Evolutionary conservation across 495 filamentous ascomycete genomes (phyloP).

Genomic region (Astrothelium subdiscretum): DNA sequence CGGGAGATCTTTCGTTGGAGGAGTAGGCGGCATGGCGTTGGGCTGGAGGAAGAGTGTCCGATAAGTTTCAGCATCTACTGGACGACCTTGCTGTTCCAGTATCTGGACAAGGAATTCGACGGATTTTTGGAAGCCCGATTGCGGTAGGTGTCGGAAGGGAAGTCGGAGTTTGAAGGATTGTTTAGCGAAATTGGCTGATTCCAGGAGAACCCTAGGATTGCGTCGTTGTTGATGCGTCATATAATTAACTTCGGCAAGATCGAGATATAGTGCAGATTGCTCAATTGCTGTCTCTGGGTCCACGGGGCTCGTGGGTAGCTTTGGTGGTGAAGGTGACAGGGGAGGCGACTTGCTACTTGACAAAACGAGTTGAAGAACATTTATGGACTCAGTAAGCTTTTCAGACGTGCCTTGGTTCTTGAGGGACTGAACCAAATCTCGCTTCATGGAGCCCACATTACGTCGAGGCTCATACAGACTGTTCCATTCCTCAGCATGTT

Average conservation of each 20-base stretch:
- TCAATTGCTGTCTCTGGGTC: not conserved
- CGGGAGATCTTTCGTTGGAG: not conserved
- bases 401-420: not conserved
- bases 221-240: not conserved
- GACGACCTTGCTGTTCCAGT: not conserved
- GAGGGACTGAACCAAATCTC: not conserved
- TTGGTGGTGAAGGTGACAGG: not conserved
- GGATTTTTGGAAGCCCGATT: not conserved
- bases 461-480: not conserved
- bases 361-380: not conserved
- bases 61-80: not conserved
- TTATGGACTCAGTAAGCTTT: not conserved
- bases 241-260: not conserved
- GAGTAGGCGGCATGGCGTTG: not conserved
- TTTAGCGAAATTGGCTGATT: not conserved
- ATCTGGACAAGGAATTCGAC: not conserved
- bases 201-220: not conserved
- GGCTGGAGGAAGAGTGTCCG: not conserved
- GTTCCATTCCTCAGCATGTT: not conserved
- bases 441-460: not conserved
- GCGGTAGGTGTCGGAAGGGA: not conserved
- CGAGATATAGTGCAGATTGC: not conserved
- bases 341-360: not conserved
- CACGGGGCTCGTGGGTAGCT: not conserved
- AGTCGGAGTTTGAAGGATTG: not conserved